These are phyloP conservation scores for Davidsoniella australis DNA, from an alignment of 2,329 filamentous ascomycete species.

Conservation along the genomic window DNA sequence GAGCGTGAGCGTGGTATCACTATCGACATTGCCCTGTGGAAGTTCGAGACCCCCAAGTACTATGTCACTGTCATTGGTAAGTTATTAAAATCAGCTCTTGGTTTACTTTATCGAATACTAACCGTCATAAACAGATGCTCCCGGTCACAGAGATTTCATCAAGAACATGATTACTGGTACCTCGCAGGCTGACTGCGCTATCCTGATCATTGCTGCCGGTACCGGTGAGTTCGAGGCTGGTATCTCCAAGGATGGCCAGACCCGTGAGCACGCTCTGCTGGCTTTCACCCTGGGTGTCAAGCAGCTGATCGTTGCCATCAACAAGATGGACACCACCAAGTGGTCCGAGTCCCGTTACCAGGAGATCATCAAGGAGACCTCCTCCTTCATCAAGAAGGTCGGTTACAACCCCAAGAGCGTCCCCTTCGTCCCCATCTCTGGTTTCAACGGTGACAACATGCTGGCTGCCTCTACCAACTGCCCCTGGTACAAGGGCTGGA, in stretches of 20 bases:
- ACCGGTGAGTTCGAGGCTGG: slow-evolving; percentile 99
- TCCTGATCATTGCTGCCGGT: slow-evolving; percentile 99
- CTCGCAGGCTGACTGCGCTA: slow-evolving; percentile 98
- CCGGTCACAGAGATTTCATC: slow-evolving; percentile 99
- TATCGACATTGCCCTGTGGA: slow-evolving; percentile 99
- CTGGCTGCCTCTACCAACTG: slow-evolving; percentile 74
- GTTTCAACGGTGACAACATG: slow-evolving; percentile 99
- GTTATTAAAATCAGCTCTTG: slow-evolving; percentile 19
- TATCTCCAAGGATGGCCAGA: slow-evolving; percentile 99
- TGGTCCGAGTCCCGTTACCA: slow-evolving; percentile 93
- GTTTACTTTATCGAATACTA: not conserved
- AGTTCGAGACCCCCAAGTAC: slow-evolving; percentile 98
- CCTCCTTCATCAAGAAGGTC: slow-evolving; percentile 99
- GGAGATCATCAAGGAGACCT: slow-evolving; percentile 99
- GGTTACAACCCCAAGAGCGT: slow-evolving; percentile 99
- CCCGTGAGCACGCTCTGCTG: slow-evolving; percentile 99
- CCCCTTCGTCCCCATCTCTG: slow-evolving; percentile 98
- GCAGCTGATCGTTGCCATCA: slow-evolving; percentile 99
- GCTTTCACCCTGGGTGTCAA: slow-evolving; percentile 99
- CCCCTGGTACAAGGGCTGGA: slow-evolving; percentile 99
- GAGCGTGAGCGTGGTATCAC: slow-evolving; percentile 99
- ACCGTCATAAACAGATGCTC: slow-evolving; percentile 51
- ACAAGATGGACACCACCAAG: slow-evolving; percentile 99
- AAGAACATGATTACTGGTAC: slow-evolving; percentile 99
- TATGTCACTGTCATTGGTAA: slow-evolving; percentile 93